phyloP scores from a whole-genome alignment of 2,329 filamentous ascomycete genomes.

The Scorias spongiosa region DNA sequence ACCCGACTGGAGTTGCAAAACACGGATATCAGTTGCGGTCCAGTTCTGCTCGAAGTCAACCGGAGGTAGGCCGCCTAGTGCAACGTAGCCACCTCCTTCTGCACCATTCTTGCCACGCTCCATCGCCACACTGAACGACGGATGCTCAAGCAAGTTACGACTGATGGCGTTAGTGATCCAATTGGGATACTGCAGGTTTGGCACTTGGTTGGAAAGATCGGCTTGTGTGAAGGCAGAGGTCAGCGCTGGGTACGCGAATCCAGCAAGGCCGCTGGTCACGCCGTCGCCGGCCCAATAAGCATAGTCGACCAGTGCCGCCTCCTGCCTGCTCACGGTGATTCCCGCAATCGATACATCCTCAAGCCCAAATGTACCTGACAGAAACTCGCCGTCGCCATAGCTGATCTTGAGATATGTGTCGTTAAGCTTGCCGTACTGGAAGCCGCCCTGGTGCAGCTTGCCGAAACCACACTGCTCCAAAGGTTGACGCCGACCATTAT shows the following conservation, averaged over 20 bases:
- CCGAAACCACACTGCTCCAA: slow-evolving; percentile 11
- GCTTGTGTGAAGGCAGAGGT: slow-evolving; percentile 21
- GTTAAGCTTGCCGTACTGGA: slow-evolving; percentile 21
- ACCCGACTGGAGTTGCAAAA: slow-evolving; percentile 9
- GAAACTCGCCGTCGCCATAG: slow-evolving; percentile 27
- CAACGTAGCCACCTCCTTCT: slow-evolving; percentile 25
- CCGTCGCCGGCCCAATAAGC: slow-evolving; percentile 31
- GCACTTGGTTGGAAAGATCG: slow-evolving; percentile 7
- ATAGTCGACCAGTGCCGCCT: slow-evolving; percentile 27
- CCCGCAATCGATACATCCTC: slow-evolving; percentile 26
- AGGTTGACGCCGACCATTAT: slow-evolving; percentile 2
- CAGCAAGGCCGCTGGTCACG: slow-evolving; percentile 30
- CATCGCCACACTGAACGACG: slow-evolving; percentile 31
- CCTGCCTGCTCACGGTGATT: slow-evolving; percentile 26
- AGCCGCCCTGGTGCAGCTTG: slow-evolving; percentile 11
- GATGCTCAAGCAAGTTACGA: slow-evolving; percentile 23
- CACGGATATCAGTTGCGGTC: slow-evolving; percentile 18
- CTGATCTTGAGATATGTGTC: slow-evolving; percentile 23
- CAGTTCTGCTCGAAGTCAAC: slow-evolving; percentile 19
- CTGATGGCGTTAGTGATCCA: slow-evolving; percentile 32
- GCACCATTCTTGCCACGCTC: slow-evolving; percentile 12
- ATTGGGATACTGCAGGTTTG: slow-evolving; percentile 22
- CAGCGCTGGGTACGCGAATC: slow-evolving; percentile 32
- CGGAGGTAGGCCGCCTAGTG: slow-evolving; percentile 31
- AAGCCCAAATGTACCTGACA: slow-evolving; percentile 22